Evolutionary conservation across 2,329 filamentous ascomycete genomes (phyloP), one percentile per base, ranked within the genome.

Genomic region (Xylariaceae sp.): DNA sequence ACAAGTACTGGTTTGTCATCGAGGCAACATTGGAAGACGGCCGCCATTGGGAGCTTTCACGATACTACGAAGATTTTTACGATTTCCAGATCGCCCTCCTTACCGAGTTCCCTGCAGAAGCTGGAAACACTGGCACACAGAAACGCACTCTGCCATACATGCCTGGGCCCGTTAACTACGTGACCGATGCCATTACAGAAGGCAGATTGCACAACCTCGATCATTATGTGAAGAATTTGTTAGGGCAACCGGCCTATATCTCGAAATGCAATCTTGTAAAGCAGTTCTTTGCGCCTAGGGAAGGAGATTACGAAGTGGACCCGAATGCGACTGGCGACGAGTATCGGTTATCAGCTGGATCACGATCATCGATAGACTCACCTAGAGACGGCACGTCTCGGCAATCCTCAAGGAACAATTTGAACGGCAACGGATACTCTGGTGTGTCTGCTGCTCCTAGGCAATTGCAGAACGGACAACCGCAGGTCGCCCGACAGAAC

Each of bases 1-100:
- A 96, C 54, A 96, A 96, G 64, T 97, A 97, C 66, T 97, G 93
- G 89, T 98, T 97, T 59, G 87, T 96, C 41, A 91, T 98, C 44
- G 90, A 96, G 63, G 89, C 87, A 18, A 78, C 84, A 55, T 79
- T 97, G 64, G 89, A 95, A 59, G 90, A 97, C 60, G 90, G 89
- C 36, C 79, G 87, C 35, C 84, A 87, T 59, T 97, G 90, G 89
- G 90, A 96, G 61, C 71, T 98, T 37, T 91, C 89, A 30, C 82
- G 93, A 49, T 93, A 95, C 60, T 98, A 98, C 60, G 89, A 97
- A 64, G 93, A 97, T 68, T 98, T 98, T 61, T 98, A 97, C 67
- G 93, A 97, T 64, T 91, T 97, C 64, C 93, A 98, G 63, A 97
- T 97, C 59, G 88, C 89, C 24, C 81, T 98, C 8, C 79, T 98